These are phyloP conservation scores for Garcia nutans DNA, from an alignment of 345 rosid genomes.

Conservation along the genomic window DNA sequence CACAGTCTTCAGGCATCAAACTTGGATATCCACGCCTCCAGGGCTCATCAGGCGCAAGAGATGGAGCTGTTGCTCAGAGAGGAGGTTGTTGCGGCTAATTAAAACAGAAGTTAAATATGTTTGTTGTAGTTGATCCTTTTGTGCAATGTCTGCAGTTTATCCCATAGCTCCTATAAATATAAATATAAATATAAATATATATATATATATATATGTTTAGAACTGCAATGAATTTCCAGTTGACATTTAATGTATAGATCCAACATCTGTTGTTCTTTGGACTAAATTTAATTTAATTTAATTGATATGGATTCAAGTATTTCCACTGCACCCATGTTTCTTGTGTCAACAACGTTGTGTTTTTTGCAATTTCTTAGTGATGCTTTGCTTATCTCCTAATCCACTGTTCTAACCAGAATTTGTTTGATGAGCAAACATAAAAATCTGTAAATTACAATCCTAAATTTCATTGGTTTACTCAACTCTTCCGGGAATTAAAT, in stretches of 20 bases:
- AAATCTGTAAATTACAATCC: too few relatives aligned
- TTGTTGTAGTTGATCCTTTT: slow-evolving; percentile 4
- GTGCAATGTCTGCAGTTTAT: slow-evolving; percentile 19
- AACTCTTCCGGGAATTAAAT: too few relatives aligned
- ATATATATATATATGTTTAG: slow-evolving; percentile 12
- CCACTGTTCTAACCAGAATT: too few relatives aligned
- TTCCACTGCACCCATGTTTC: not conserved
- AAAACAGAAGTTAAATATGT: not conserved
- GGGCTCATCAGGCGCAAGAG: slow-evolving; percentile 69
- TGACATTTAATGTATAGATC: slow-evolving; percentile 40
- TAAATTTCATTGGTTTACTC: too few relatives aligned
- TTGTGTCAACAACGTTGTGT: not conserved
- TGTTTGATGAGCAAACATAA: too few relatives aligned
- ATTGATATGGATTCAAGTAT: slow-evolving; percentile 8
- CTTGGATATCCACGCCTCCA: slow-evolving; percentile 77
- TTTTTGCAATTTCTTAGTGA: not conserved
- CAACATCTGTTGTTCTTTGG: slow-evolving; percentile 11
- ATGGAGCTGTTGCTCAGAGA: slow-evolving; percentile 67
- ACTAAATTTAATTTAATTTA: slow-evolving; percentile 12
- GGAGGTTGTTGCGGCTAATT: slow-evolving; percentile 73
- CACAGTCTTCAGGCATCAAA: slow-evolving; percentile 92
- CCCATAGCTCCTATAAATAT: slow-evolving; percentile 6
- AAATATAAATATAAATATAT: slow-evolving; percentile 14
- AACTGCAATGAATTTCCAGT: slow-evolving; percentile 9
- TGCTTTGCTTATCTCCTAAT: too few relatives aligned